Conservation (phyloP, 345 rosid species). For the Viola odorata region DNA sequence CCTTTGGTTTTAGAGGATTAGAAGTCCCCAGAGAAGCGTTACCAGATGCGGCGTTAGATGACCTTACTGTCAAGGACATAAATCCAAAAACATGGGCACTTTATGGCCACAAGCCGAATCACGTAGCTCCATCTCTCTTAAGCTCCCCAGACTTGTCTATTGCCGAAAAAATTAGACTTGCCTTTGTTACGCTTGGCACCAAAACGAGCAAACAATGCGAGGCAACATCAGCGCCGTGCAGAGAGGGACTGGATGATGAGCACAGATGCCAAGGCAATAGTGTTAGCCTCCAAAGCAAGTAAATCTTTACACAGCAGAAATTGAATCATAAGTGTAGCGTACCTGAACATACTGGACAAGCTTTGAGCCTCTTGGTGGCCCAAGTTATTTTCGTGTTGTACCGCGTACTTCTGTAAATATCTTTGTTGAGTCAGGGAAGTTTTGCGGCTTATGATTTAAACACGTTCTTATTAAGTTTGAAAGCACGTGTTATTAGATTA, state of each 20-base stretch:
- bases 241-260: conserved; percentile 68
- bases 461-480: too few relatives aligned
- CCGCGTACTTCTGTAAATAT: too few relatives aligned
- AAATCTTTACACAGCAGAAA: conserved; percentile 42
- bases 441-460: too few relatives aligned
- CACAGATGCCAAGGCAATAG: conserved; percentile 56
- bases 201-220: conserved; percentile 83
- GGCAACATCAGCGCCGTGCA: conserved; percentile 78
- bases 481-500: too few relatives aligned
- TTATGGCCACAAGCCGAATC: conserved; percentile 27
- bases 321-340: conserved; percentile 7
- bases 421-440: too few relatives aligned
- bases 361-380: too few relatives aligned
- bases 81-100: conserved; percentile 61
- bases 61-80: conserved; percentile 48
- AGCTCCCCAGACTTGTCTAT: conserved; percentile 47
- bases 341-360: too few relatives aligned
- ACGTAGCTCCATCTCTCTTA: conserved; percentile 18
- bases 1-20: conserved; percentile 40
- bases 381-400: too few relatives aligned
- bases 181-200: conserved; percentile 65
- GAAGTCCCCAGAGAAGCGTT: conserved; percentile 61
- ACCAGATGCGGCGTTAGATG: conserved; percentile 50
- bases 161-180: conserved; percentile 86
- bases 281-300: conserved; percentile 49